Base-by-base conservation (phyloP, 441 rosid genomes). In the Lepidium campestre region DNA sequence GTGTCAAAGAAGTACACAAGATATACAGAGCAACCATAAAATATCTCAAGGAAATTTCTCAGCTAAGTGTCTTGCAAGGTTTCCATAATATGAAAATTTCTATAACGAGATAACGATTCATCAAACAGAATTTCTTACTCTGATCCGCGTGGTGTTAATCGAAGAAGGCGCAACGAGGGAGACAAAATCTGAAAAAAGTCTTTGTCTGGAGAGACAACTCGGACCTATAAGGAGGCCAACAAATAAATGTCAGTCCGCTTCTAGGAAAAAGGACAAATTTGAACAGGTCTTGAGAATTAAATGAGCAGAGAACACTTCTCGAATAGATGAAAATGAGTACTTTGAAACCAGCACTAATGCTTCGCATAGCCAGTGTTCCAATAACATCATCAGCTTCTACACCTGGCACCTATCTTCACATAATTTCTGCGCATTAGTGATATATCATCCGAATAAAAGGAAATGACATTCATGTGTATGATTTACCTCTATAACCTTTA, bases 311-410 rank as follows among this genome's bases (percentile, higher is more conserved):
- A 59, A 66, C 22, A 39, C 13, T 61, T 73, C 35, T 56, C 8
- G 13, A 41, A 57, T 31, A 52, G 57, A 61, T 63, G 50, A 20
- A 47, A 57, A 49, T 55, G 27, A 50, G 67, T 77, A 94, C 96
- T 94, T 85, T 91, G 73, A 71, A 89, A 49, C 99, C 97, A 25
- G 77, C 84, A 65, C 80, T 84, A 59, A 91, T 84, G 85, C 93
- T 88, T 79, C 89, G 89, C 36, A 72, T 49, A 64, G 97, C 97
- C 83, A 94, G 70, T 19, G 99, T 91, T 67, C 99, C 99, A 70
- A 94, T 89, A 52, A 94, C 99, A 73, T 94, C 99, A 74, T 91
- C 98, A 56, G 99, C 99, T 86, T 94, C 99, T 66, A 94, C 99
- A 64, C 99, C 98, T 54, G 96, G 91, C 67, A 91, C 94, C 97